Percentiles rank a stretch among this genome's conserved stretches.
These are phyloP conservation scores for Rosellinia necatrix DNA, from an alignment of 2,329 filamentous ascomycete species.

Conservation along the genomic window DNA sequence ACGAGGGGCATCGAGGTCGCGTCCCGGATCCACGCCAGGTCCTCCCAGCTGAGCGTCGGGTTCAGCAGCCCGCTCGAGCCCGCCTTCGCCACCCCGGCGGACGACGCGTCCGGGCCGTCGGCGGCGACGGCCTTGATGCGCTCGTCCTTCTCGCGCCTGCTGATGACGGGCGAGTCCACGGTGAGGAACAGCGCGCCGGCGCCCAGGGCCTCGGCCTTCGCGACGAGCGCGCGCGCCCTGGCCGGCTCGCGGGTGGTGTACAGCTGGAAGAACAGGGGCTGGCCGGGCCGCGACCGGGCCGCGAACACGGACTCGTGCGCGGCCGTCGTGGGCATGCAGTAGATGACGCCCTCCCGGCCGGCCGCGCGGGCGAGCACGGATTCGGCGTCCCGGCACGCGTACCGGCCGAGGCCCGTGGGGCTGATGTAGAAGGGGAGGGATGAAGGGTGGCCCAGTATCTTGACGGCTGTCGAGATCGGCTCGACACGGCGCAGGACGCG, in stretches of 20 bases:
- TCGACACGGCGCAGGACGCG: conserved; percentile 54
- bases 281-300: conserved; percentile 4
- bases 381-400: conserved; percentile 58
- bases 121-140: conserved; percentile 3
- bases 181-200: conserved; percentile 59
- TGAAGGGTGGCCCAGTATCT: conserved; percentile 48
- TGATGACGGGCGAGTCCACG: conserved; percentile 59
- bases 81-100: conserved; percentile 14
- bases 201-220: conserved; percentile 46
- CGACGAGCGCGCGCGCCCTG: conserved; percentile 53
- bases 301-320: conserved; percentile 16
- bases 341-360: conserved; percentile 52
- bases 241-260: conserved; percentile 57
- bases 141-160: conserved; percentile 39
- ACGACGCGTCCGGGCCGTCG: not conserved
- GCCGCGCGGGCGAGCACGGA: conserved; percentile 55
- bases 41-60: conserved; percentile 18
- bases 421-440: conserved; percentile 54
- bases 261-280: conserved; percentile 58
- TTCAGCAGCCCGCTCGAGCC: conserved; percentile 17
- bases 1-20: conserved; percentile 16
- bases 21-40: conserved; percentile 18
- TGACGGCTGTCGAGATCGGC: conserved; percentile 45
- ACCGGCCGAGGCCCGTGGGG: conserved; percentile 54
- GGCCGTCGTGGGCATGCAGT: conserved; percentile 48